Percentiles rank a stretch among this genome's conserved stretches.
phyloP scores from a whole-genome alignment of 768 basidiomycete species.

The Phylloporus sp. region DNA sequence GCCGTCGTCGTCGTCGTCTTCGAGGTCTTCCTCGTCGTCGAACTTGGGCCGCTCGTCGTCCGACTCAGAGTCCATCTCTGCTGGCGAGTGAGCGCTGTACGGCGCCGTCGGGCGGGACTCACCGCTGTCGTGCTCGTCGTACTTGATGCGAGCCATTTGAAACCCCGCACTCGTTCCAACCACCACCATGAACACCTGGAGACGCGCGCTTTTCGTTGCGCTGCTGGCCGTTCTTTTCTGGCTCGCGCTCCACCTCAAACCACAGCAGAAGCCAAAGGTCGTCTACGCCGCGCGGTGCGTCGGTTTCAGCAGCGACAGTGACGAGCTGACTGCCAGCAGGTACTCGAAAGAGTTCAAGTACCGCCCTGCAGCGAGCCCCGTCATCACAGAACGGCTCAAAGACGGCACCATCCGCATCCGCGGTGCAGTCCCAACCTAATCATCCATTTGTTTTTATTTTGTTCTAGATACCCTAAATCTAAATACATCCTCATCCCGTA shows the following conservation, averaged over 20 bases:
- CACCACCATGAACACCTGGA: slow-evolving; percentile 34
- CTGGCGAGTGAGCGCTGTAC: neutral
- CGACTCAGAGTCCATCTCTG: slow-evolving; percentile 25
- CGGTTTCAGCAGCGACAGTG: neutral
- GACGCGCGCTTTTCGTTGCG: slow-evolving; percentile 42
- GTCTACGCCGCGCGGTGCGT: slow-evolving; percentile 64
- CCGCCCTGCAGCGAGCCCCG: slow-evolving; percentile 79
- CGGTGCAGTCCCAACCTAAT: slow-evolving; percentile 51
- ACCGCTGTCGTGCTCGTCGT: neutral
- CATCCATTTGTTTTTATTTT: neutral
- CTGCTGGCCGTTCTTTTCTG: slow-evolving; percentile 42
- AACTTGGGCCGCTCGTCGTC: slow-evolving; percentile 36
- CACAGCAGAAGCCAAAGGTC: slow-evolving; percentile 36
- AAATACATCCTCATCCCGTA: slow-evolving; percentile 1
- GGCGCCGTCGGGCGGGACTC: neutral
- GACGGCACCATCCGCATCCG: slow-evolving; percentile 66
- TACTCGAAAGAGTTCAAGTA: slow-evolving; percentile 82
- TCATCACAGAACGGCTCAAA: slow-evolving; percentile 71
- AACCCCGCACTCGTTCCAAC: neutral
- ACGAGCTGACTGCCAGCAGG: slow-evolving; percentile 35
- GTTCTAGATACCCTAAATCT: neutral
- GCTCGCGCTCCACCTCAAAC: slow-evolving; percentile 36
- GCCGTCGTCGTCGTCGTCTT: slow-evolving; percentile 21
- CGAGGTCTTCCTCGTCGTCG: slow-evolving; percentile 30
- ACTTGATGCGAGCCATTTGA: neutral